These are phyloP conservation scores for Tetrapisispora fleetii DNA, from an alignment of 805 yeast genomes.

Conservation along the genomic window DNA sequence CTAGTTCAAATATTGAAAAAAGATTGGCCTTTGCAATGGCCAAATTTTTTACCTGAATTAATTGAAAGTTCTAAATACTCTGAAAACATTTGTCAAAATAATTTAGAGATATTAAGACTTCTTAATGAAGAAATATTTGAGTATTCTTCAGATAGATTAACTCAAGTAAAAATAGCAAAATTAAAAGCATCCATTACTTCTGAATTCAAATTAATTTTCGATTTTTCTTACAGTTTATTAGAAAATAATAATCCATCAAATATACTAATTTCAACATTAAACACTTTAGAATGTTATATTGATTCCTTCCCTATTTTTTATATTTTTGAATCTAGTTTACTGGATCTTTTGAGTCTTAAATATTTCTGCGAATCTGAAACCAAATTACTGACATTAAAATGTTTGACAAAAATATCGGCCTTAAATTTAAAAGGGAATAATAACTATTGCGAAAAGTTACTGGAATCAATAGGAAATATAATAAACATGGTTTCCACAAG, in stretches of 20 bases:
- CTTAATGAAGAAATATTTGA: constrained; percentile 92
- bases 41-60: constrained; percentile 85
- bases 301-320: constrained; percentile 88
- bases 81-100: constrained; percentile 89
- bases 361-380: constrained; percentile 68
- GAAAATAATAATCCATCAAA: constrained; percentile 73
- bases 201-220: constrained; percentile 86
- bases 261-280: constrained; percentile 67
- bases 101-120: constrained; percentile 78
- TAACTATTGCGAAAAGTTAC: constrained; percentile 35
- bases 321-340: constrained; percentile 73
- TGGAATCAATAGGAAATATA: constrained; percentile 54
- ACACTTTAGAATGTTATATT: constrained; percentile 67
- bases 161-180: constrained; percentile 79
- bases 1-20: constrained; percentile 87
- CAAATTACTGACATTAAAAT: constrained; percentile 72
- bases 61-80: constrained; percentile 73
- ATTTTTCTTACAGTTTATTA: constrained; percentile 79
- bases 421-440: constrained; percentile 42
- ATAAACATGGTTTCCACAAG: constrained; percentile 50
- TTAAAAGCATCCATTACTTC: constrained; percentile 72
- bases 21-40: constrained; percentile 98
- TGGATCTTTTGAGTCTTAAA: constrained; percentile 57
- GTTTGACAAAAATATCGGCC: constrained; percentile 79
- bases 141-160: constrained; percentile 81